These are phyloP conservation scores for Boletus rufocinnamomeus DNA, from an alignment of 768 basidiomycete genomes.

Conservation along the genomic window DNA sequence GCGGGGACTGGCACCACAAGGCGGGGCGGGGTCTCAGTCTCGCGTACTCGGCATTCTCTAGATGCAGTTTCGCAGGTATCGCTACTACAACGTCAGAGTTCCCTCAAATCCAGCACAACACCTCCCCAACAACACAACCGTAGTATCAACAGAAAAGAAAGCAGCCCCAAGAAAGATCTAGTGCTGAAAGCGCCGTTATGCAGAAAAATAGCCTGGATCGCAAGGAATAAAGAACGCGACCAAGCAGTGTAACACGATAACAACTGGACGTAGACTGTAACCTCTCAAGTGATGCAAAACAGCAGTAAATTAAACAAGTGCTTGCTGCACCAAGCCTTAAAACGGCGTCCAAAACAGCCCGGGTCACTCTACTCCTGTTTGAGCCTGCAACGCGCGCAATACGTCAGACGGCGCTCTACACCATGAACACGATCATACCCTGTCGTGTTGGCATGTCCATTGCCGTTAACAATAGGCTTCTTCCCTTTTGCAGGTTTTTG, in stretches of 20 bases:
- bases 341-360: background rate
- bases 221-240: constrained; percentile 16
- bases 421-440: constrained; percentile 25
- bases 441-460: constrained; percentile 45
- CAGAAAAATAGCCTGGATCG: constrained; percentile 19
- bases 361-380: constrained; percentile 35
- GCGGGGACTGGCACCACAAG: background rate
- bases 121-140: background rate
- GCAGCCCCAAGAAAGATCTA: constrained; percentile 15
- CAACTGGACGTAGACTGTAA: constrained; percentile 20
- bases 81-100: constrained; percentile 2
- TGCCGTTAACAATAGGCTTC: constrained; percentile 40
- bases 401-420: background rate
- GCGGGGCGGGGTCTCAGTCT: background rate
- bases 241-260: constrained; percentile 15
- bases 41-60: background rate
- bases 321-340: background rate
- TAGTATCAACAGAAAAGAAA: constrained; percentile 16
- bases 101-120: constrained; percentile 6
- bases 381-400: constrained; percentile 24
- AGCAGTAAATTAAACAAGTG: constrained; percentile 19
- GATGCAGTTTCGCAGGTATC: constrained; percentile 1
- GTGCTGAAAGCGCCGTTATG: constrained; percentile 10
- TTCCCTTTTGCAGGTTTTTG: constrained; percentile 56
- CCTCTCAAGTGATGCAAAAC: constrained; percentile 3